Base-by-base conservation (phyloP, 768 basidiomycete species). In the Porpolomopsis calyptriformis region DNA sequence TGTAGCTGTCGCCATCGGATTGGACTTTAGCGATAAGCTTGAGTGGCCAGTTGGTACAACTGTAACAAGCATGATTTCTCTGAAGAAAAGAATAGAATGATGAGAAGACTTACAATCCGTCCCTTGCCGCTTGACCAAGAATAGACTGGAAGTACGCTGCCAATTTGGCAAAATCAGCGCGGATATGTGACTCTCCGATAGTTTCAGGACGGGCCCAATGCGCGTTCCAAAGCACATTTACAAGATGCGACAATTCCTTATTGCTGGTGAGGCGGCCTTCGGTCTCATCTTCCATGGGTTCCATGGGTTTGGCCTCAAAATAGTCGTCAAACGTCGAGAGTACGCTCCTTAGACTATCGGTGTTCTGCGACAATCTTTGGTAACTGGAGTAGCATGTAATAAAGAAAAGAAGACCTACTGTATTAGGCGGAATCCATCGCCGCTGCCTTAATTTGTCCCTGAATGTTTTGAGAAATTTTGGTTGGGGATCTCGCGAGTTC, bases 101-200 rank as follows among this genome's bases (percentile, higher is more conserved):
- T 43, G 41, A 43, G 22, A 43, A 25, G 12, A 43, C 41, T 25
- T 43, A 43, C 41, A 43, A 24, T 43, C 41, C 41, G 27, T 43
- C 25, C 14, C 27, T 11, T 24, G 16, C 41, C 4, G n/a, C n/a
- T n/a, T n/a, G n/a, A n/a, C 10, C 16, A 25, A 31, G 26, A 43
- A 43, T 43, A 19, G 29, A 43, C 22, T 29, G 23, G 41, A 43
- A 43, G 24, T 43, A 31, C 41, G 10, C 10, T 24, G 41, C 41
- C 41, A 43, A 43, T 25, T 43, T 19, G 16, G 16, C 29, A 43
- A 43, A 43, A 14, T 43, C 23, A 19, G 9, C 23, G 14, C 29
- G 22, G 22, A 43, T 43, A 43, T 43, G 22, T n/a, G n/a, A n/a
- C 27, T 43, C 41, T 31, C 27, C 27, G 41, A 43, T 43, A 25